These are phyloP conservation scores for Monilinia fructigena DNA, from an alignment of 2,329 filamentous ascomycete genomes.

Conservation along the genomic window DNA sequence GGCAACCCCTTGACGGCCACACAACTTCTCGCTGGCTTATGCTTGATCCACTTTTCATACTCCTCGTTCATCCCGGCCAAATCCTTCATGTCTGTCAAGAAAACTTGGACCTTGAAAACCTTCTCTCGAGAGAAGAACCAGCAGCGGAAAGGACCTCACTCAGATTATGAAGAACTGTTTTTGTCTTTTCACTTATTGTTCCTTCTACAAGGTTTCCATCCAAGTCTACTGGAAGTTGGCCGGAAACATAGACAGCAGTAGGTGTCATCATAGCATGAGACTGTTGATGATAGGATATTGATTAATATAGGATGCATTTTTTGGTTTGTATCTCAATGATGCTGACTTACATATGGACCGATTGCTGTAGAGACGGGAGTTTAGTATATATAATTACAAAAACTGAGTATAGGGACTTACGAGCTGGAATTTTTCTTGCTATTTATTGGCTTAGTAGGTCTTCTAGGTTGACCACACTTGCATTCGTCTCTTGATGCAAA, in stretches of 20 bases:
- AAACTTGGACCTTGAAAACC: constrained; percentile 90
- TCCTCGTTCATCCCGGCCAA: constrained; percentile 85
- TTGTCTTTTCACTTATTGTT: constrained; percentile 62
- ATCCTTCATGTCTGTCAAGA: constrained; percentile 86
- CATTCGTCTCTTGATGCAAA: neutral
- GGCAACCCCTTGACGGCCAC: constrained; percentile 88
- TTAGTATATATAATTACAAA: neutral
- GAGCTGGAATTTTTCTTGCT: constrained; percentile 16
- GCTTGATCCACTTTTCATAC: constrained; percentile 78
- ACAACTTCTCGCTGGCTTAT: constrained; percentile 85
- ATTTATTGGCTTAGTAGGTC: neutral
- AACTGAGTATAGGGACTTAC: constrained; percentile 9
- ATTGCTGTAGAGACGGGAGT: constrained; percentile 47
- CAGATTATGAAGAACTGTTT: constrained; percentile 70
- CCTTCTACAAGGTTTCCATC: constrained; percentile 40
- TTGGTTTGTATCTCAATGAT: neutral
- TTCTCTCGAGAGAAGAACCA: constrained; percentile 71
- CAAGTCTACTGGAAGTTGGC: constrained; percentile 43
- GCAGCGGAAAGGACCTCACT: constrained; percentile 79
- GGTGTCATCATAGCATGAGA: constrained; percentile 67
- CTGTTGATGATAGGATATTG: constrained; percentile 40
- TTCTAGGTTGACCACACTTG: neutral
- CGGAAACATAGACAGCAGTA: constrained; percentile 64
- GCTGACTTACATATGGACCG: constrained; percentile 58
- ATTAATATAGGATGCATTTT: neutral